Evolutionary conservation across 2,329 filamentous ascomycete genomes (phyloP), one percentile per base, ranked within the genome.

Genomic region (Grosmannia clavigera): DNA sequence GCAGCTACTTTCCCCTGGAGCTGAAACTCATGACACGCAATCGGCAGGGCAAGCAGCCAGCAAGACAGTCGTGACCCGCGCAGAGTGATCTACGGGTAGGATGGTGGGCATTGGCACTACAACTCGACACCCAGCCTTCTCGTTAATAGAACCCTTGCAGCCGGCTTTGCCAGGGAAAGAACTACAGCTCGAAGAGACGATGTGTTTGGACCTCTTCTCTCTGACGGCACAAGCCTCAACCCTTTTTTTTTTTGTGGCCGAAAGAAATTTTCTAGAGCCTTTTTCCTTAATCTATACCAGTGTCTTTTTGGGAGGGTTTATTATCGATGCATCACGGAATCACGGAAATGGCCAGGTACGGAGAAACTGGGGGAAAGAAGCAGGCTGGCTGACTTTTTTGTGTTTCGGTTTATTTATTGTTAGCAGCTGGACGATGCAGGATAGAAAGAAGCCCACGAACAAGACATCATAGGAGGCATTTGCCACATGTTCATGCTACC

Each of bases 21-120:
- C 72, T 87, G 60, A 86, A 86, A 71, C 66, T 86, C 53, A 81
- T 81, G 77, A 84, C 81, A 3, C 74, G 72, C 3, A 81, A 76
- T 38, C 77, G 76, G 56, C 77, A 80, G 61, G 82, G 80, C 3
- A 80, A 81, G 67, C 70, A 71, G 53, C 69, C 70, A 25, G 70
- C 65, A 16, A 60, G 62, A 25, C 27, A 14, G 16, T n/a, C 33
- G 3, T 35, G 50, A 38, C 22, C 19, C 19, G 31, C 38, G 5
- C 27, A 35, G 52, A 22, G 22, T 22, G 22, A 2, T 22, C 22
- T 22, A 50, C 46, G 16, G 3, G 58, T 22, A 6, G 25, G 55
- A 22, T 4, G 43, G 25, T 5, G 3, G 19, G 40, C 6, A 22
- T 38, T 3, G 9, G 3, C 9, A 38, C 9, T 10, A 38, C 9